phyloP scores from a whole-genome alignment of 2,329 filamentous ascomycete genomes.

The Fonsecaea erecta region DNA sequence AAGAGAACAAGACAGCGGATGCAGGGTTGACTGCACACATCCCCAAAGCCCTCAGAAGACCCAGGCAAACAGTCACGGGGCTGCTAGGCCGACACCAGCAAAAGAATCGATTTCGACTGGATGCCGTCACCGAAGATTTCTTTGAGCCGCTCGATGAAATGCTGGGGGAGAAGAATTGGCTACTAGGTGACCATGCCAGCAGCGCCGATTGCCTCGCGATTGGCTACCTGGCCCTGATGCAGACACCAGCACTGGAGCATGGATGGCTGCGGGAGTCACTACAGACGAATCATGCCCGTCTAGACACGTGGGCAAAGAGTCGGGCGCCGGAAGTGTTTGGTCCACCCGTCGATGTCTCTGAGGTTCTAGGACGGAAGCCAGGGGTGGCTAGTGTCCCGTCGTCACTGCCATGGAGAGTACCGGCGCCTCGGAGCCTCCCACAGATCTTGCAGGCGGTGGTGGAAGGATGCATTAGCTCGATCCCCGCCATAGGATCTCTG shows the following conservation, averaged over 20 bases:
- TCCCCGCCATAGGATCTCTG: constrained; percentile 22
- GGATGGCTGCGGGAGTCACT: constrained; percentile 66
- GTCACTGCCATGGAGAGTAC: constrained; percentile 35
- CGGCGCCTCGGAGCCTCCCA: constrained; percentile 12
- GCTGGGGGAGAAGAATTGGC: constrained; percentile 60
- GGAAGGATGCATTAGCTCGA: constrained; percentile 24
- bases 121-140: constrained; percentile 71
- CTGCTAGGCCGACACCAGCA: constrained; percentile 71
- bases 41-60: constrained; percentile 58
- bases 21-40: constrained; percentile 42
- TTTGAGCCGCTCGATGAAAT: constrained; percentile 72
- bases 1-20: constrained; percentile 46
- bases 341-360: constrained; percentile 30
- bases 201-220: constrained; percentile 79
- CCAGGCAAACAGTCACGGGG: constrained; percentile 63
- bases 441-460: constrained; percentile 22
- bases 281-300: constrained; percentile 52
- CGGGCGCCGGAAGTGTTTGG: constrained; percentile 48
- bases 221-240: constrained; percentile 78
- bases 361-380: constrained; percentile 9
- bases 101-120: constrained; percentile 74
- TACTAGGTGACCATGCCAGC: constrained; percentile 58
- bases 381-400: not conserved
- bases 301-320: constrained; percentile 53
- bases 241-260: constrained; percentile 64